Evolutionary conservation across 108 stramenopile species (phyloP), one percentile per base, ranked within the genome.

Genomic region (Discostella stelligeroides): DNA sequence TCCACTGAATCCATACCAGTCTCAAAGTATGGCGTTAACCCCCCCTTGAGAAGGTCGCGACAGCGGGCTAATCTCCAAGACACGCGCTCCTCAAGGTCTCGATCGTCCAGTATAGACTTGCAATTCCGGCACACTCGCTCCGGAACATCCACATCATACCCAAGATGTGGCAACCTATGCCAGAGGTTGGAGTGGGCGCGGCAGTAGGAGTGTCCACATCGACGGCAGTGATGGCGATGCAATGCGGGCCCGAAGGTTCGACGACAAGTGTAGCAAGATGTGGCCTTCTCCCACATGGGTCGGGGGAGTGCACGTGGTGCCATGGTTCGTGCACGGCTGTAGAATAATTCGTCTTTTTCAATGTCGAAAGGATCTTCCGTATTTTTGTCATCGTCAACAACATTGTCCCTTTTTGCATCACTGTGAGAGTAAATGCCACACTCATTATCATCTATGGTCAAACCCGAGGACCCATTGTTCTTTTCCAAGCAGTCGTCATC

Each of bases 171-270:
- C 55, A 97, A 57, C 18, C 47, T 56, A 61, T 93, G 92, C 46
- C 60, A 70, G 41, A 66, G 74, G 3, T 50, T 47, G 20, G 87
- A 88, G 68, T 95, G 92, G 13, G 80, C 43, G 43, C 85, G 82
- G 64, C 96, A 97, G 61, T 77, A 91, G 29, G 90, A 94, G 23
- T 84, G 73, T 17, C 97, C 97, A 81, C 97, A 97, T 38, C 86
- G 73, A 38, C 97, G 70, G 79, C 97, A 97, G 77, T 97, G 97
- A 72, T 97, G 97, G 1, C 97, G 86, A 50, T 92, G 82, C 21
- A 92, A 80, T 2, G 92, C 87, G 7, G 92, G 86, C 41, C 92
- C 92, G 83, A 97, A 97, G 4, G 73, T 60, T 64, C 85, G 68
- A 23, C 78, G 73, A 67, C 97, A 97, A 8, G 53, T 18, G 58